phyloP scores from a whole-genome alignment of 345 rosid genomes.

The Corchorus olitorius region DNA sequence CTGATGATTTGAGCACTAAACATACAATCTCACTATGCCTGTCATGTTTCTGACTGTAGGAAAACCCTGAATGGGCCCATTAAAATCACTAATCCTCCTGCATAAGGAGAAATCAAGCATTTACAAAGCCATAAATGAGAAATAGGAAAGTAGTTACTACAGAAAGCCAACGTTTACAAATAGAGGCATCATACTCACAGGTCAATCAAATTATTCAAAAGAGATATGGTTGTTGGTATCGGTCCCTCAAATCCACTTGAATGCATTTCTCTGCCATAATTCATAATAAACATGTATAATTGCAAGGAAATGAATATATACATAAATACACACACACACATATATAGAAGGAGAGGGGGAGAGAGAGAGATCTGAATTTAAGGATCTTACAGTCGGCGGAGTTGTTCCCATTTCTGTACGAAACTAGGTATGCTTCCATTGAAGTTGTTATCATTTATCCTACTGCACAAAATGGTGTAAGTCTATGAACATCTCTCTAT shows the following conservation, averaged over 20 bases:
- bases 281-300: slow-evolving; percentile 8
- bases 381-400: slow-evolving; percentile 52
- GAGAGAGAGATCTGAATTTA: neutral
- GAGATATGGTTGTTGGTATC: slow-evolving; percentile 48
- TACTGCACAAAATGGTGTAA: slow-evolving; percentile 45
- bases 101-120: slow-evolving; percentile 12
- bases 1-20: slow-evolving; percentile 12
- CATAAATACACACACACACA: neutral
- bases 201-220: slow-evolving; percentile 31
- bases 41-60: slow-evolving; percentile 37
- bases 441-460: slow-evolving; percentile 64
- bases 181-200: slow-evolving; percentile 47
- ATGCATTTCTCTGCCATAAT: slow-evolving; percentile 51
- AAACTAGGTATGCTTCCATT: slow-evolving; percentile 54
- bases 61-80: slow-evolving; percentile 50
- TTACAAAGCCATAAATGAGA: neutral
- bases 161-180: neutral
- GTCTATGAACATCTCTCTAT: neutral
- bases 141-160: slow-evolving; percentile 7
- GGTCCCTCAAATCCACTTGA: slow-evolving; percentile 65
- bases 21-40: slow-evolving; percentile 45
- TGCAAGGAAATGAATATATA: slow-evolving; percentile 2
- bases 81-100: slow-evolving; percentile 66
- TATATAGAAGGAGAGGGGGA: no score
- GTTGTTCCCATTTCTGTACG: slow-evolving; percentile 49